phyloP scores from a whole-genome alignment of 805 yeast genomes.

The Saitoella complicata region DNA sequence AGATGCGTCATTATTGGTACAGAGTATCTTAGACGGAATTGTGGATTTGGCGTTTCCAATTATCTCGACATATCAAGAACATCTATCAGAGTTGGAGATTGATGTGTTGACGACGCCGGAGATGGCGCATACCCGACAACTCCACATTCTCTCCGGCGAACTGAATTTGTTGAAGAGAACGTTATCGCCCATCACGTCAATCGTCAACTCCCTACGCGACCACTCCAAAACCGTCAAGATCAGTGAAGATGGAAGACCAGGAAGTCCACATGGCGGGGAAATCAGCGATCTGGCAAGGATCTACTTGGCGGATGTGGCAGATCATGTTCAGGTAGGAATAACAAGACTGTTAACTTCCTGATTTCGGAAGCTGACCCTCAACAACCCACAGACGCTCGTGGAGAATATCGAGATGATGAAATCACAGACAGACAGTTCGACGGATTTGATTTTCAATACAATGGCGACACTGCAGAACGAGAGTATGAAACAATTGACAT shows the following conservation, averaged over 20 bases:
- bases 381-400: too few species aligned
- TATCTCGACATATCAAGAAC: slow-evolving; percentile 33
- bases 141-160: slow-evolving; percentile 40
- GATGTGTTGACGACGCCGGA: slow-evolving; percentile 36
- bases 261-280: slow-evolving; percentile 12
- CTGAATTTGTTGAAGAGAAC: slow-evolving; percentile 31
- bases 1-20: slow-evolving; percentile 37
- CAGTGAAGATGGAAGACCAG: background rate
- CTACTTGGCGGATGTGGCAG: slow-evolving; percentile 40
- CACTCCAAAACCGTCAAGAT: slow-evolving; percentile 16
- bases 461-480: slow-evolving; percentile 39
- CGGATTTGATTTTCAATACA: slow-evolving; percentile 39
- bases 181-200: slow-evolving; percentile 31
- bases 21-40: slow-evolving; percentile 37
- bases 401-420: slow-evolving; percentile 37
- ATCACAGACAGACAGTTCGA: slow-evolving; percentile 33
- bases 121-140: slow-evolving; percentile 33
- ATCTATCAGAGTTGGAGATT: slow-evolving; percentile 34
- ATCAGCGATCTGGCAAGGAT: slow-evolving; percentile 30
- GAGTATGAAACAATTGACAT: slow-evolving; percentile 37
- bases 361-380: too few species aligned
- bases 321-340: slow-evolving; percentile 27
- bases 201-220: slow-evolving; percentile 32
- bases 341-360: too few species aligned
- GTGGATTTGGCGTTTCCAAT: slow-evolving; percentile 41